Evolutionary conservation across 2,329 filamentous ascomycete species (phyloP), one percentile per base, ranked within the genome.

Genomic region (Aspergillus cejpii): DNA sequence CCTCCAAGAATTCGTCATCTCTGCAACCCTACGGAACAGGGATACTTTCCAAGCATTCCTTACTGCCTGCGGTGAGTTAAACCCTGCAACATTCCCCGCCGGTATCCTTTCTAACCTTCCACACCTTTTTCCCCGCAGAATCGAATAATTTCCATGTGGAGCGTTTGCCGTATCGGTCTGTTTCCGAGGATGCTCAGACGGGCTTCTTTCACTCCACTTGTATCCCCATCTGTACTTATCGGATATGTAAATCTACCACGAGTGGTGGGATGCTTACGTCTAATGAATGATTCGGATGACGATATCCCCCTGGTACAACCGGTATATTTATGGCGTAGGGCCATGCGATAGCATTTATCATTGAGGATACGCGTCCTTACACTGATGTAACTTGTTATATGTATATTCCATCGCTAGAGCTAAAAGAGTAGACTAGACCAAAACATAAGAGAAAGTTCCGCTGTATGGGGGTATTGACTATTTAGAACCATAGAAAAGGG

Each of bases 41-140:
- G 67, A 80, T 41, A 84, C 80, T 0, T 82, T 83, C 60, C 70
- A 76, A 53, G 66, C 71, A 20, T 83, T 84, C 56, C 59, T 74
- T 52, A 65, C 73, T 45, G 74, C 74, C 44, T 83, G 80, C 62
- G 65, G 80, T 83, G 65, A 59, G 79, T 60, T n/a, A n/a, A n/a
- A n/a, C n/a, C n/a, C n/a, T n/a, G n/a, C n/a, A n/a, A n/a, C n/a
- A n/a, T n/a, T n/a, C n/a, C n/a, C n/a, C n/a, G n/a, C n/a, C n/a
- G n/a, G n/a, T n/a, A n/a, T n/a, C n/a, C n/a, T n/a, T n/a, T n/a
- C 10, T 34, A 8, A 8, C 31, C 15, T 31, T 3, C 28, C 17
- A 31, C 14, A 31, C n/a, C n/a, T 15, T 31, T 31, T 2, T 14
- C 12, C 15, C 21, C 14, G 17, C 43, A 70, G 69, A 64, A 41